Conservation (phyloP, 768 basidiomycete genomes). For the Trametes maxima region DNA sequence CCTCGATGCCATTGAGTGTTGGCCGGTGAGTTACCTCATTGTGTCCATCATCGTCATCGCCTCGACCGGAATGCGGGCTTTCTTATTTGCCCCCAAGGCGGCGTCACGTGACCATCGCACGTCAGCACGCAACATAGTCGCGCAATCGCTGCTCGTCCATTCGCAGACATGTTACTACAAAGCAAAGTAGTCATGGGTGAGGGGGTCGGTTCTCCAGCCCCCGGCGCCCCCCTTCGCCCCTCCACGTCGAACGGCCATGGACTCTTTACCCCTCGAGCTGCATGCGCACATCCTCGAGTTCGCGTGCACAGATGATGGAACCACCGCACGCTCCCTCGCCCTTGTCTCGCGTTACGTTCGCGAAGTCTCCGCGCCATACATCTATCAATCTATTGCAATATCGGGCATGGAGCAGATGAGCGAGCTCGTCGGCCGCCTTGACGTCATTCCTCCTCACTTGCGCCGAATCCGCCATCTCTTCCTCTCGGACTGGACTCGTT, state of each 20-base stretch:
- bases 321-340: constrained; percentile 32
- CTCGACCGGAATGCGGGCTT: constrained; percentile 8
- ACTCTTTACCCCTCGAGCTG: constrained; percentile 32
- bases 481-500: constrained; percentile 39
- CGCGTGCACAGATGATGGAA: constrained; percentile 36
- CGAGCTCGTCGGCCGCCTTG: constrained; percentile 32
- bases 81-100: constrained; percentile 10
- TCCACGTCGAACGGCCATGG: constrained; percentile 14
- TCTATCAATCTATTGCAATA: constrained; percentile 33
- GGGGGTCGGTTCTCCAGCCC: not conserved
- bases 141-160: constrained; percentile 21
- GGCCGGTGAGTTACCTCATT: constrained; percentile 2
- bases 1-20: not conserved
- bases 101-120: constrained; percentile 20
- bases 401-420: constrained; percentile 29
- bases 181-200: constrained; percentile 6
- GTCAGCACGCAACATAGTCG: constrained; percentile 24
- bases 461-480: constrained; percentile 48
- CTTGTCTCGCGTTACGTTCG: constrained; percentile 35
- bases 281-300: constrained; percentile 34
- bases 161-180: constrained; percentile 9
- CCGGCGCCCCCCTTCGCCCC: not conserved
- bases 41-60: constrained; percentile 10
- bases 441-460: constrained; percentile 38
- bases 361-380: constrained; percentile 30